Evolutionary conservation across 2,329 filamentous ascomycete genomes (phyloP), one percentile per base, ranked within the genome.

Genomic region (Thyridium curvatum): DNA sequence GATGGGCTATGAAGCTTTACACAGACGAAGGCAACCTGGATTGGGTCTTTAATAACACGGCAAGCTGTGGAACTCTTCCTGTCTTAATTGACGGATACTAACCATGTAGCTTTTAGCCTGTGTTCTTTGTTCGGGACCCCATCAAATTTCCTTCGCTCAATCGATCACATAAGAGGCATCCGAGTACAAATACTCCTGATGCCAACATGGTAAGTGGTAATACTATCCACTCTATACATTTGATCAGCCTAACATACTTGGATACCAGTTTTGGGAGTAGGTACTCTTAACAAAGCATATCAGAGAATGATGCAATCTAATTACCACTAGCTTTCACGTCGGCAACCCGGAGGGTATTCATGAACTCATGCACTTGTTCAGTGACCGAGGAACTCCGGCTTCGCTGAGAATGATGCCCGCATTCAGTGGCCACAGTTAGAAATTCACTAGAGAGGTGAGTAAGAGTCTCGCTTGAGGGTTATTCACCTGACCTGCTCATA

Each of bases 21-120:
- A 82, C 79, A 0, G 74, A 81, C 35, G 76, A 82, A 49, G 79
- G 79, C 37, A 84, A 82, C 53, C 78, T 77, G 55, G 77, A 77
- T 68, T 68, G 62, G 68, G 49, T 45, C 4, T 36, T 38, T 30
- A 46, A 44, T 35, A 33, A 40, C 33, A 37, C 41, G 8, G 33
- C 30, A 28, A 10, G 21, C 17, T n/a, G n/a, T n/a, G n/a, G n/a
- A n/a, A n/a, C n/a, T n/a, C n/a, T n/a, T n/a, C n/a, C 14, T 38
- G 31, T 26, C 15, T n/a, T 30, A 7, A 43, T 43, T 48, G 44
- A 44, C 37, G 36, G 16, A 71, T 69, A 48, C 72, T 72, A 47
- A 54, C 53, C 21, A 26, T 26, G n/a, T n/a, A n/a, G n/a, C n/a
- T n/a, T 26, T 10, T 10, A 46, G 15, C 66, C 66, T 0, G 60